Conservation (phyloP, 2,329 filamentous ascomycete species). For the Trichophyton verrucosum region DNA sequence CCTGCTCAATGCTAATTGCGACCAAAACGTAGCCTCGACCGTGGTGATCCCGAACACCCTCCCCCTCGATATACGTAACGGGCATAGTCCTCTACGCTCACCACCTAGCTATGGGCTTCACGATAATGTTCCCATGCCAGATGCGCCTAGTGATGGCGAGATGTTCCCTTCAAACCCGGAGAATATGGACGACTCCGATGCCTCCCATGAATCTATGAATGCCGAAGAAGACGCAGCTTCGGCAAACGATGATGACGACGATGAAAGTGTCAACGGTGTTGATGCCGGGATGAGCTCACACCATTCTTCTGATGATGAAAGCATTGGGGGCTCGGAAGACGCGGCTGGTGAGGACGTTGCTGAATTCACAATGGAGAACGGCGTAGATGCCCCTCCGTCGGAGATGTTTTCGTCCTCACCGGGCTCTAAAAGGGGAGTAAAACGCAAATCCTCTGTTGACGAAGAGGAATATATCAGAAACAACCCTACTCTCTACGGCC, state of each 20-base stretch:
- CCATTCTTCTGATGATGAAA: constrained; percentile 39
- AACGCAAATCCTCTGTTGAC: constrained; percentile 59
- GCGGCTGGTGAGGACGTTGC: constrained; percentile 41
- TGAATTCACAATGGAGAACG: constrained; percentile 61
- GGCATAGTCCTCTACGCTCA: constrained; percentile 14
- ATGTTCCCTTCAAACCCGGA: neutral
- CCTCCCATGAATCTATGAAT: constrained; percentile 1
- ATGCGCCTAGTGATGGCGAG: neutral
- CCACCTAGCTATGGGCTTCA: constrained; percentile 1
- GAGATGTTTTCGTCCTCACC: constrained; percentile 23
- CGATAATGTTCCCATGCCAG: constrained; percentile 6
- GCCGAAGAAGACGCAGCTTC: constrained; percentile 13
- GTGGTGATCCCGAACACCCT: constrained; percentile 35
- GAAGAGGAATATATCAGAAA: constrained; percentile 77
- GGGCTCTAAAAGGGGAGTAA: constrained; percentile 55
- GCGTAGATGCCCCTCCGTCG: constrained; percentile 1
- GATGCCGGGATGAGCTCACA: constrained; percentile 22
- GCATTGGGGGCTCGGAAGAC: constrained; percentile 40
- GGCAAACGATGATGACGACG: constrained; percentile 2
- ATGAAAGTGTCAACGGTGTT: neutral
- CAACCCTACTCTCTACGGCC: constrained; percentile 88
- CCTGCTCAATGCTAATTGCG: constrained; percentile 32
- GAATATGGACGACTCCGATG: constrained; percentile 4
- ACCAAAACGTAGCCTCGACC: constrained; percentile 28
- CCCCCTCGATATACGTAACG: constrained; percentile 23